These are phyloP conservation scores for Calycina marina DNA, from an alignment of 2,329 filamentous ascomycete species.

Conservation along the genomic window DNA sequence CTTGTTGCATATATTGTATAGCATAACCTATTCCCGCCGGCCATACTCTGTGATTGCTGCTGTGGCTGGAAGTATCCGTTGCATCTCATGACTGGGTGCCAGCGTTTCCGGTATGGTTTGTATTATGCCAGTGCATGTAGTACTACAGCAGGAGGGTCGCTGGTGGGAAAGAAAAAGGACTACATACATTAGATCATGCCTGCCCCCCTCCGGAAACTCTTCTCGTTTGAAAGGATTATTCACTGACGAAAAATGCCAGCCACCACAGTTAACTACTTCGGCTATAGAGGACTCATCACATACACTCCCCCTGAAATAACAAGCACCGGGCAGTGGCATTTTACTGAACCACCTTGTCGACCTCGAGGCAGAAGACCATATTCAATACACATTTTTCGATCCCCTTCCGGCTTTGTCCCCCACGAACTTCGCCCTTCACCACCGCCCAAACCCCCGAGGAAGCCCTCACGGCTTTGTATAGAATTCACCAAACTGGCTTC, in stretches of 20 bases:
- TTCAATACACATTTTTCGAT: conserved; percentile 38
- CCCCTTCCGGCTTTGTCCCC: conserved; percentile 30
- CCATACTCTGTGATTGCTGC: too few species aligned
- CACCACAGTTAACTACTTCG: conserved; percentile 13
- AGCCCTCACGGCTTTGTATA: conserved; percentile 24
- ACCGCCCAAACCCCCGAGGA: conserved; percentile 17
- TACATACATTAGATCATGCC: conserved; percentile 3
- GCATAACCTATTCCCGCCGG: too few species aligned
- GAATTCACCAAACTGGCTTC: conserved; percentile 30
- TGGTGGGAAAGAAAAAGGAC: neutral
- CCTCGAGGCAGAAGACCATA: conserved; percentile 36
- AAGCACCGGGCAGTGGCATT: conserved; percentile 8
- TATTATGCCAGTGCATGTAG: neutral
- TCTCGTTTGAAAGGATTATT: conserved; percentile 2
- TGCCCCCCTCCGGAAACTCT: neutral
- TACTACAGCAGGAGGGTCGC: too few species aligned
- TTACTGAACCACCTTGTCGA: conserved; percentile 30
- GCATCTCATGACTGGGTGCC: neutral
- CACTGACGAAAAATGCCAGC: conserved; percentile 21
- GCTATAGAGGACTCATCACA: conserved; percentile 16
- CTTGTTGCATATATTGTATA: too few species aligned
- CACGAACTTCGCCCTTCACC: conserved; percentile 22
- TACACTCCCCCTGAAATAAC: conserved; percentile 14
- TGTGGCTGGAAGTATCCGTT: too few species aligned
- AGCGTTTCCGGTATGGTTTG: neutral